Evolutionary conservation across 2,329 filamentous ascomycete genomes (phyloP), one percentile per base, ranked within the genome.

Genomic region (Penicillium italicum): DNA sequence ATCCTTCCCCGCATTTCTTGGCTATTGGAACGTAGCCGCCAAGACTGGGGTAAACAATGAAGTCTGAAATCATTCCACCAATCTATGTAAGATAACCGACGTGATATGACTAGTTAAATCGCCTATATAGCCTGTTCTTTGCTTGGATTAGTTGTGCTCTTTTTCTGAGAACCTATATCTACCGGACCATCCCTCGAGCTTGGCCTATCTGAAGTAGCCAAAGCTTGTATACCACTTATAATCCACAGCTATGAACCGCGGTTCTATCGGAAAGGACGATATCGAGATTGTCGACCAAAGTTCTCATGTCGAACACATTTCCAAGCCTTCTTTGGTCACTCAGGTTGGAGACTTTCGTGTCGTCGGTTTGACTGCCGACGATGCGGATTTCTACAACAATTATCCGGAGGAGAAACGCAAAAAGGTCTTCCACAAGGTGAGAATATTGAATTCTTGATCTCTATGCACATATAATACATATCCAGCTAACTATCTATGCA

Each of bases 371-470:
- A 48, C 50, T 1, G 26, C 48, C n/a, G 60, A 62, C 2, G 60
- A 62, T 51, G 58, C 50, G 18, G 49, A 53, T 5, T 60, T 60
- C 18, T 58, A 56, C 28, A 22, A 34, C 10, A 48, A 44, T 11
- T 60, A 56, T 22, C 24, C 58, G 1, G 40, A 42, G 8, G 47
- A 60, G n/a, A 40, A 57, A 24, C 22, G 55, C 16, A 56, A 55
- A 26, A 42, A 40, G n/a, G 50, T 58, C 16, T 55, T 62, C 12
- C 55, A 46, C 1, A 61, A 60, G 42, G 56, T 60, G 31, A 33
- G 24, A 12, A 18, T n/a, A 2, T 8, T 24, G 24, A 12, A 18
- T n/a, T 1, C 12, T 24, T 11, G 26, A 40, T 12, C 1, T 12
- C 1, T 24, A 5, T 9, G 20, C n/a, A 14, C 4, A n/a, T 11